Percentiles rank a stretch among this genome's conserved stretches.
These are phyloP conservation scores for Talaromyces sp. DNA, from an alignment of 2,329 filamentous ascomycete species.

Conservation along the genomic window DNA sequence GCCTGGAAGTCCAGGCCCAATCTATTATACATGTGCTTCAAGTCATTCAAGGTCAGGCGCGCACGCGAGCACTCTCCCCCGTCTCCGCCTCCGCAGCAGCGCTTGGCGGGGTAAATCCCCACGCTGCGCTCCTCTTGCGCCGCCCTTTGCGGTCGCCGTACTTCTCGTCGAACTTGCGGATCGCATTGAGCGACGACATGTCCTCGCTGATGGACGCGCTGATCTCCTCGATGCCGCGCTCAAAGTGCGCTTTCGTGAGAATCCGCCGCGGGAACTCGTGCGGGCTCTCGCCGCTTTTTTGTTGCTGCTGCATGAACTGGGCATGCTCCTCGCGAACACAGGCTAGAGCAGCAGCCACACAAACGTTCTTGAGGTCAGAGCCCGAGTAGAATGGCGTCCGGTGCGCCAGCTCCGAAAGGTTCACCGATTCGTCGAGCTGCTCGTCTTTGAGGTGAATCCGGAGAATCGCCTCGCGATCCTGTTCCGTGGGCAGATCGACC, in stretches of 20 bases:
- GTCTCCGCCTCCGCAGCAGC: conserved; percentile 22
- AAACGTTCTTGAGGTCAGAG: conserved; percentile 48
- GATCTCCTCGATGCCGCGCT: conserved; percentile 79
- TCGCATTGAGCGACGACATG: conserved; percentile 78
- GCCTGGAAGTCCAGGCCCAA: not conserved
- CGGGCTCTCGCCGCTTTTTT: conserved; percentile 26
- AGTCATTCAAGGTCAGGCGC: conserved; percentile 20
- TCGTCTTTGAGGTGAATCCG: conserved; percentile 46
- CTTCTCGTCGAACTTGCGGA: conserved; percentile 92
- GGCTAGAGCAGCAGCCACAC: conserved; percentile 44
- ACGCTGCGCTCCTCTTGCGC: conserved; percentile 52
- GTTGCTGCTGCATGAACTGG: conserved; percentile 28
- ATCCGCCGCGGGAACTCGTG: conserved; percentile 64
- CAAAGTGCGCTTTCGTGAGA: conserved; percentile 68
- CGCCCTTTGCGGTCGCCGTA: conserved; percentile 75
- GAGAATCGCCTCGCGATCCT: conserved; percentile 43
- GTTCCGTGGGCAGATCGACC: conserved; percentile 43
- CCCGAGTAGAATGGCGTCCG: conserved; percentile 46
- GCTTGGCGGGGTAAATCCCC: conserved; percentile 43
- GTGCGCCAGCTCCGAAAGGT: conserved; percentile 37
- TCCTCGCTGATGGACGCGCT: conserved; percentile 89
- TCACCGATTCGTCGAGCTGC: conserved; percentile 34
- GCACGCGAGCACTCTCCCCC: conserved; percentile 35
- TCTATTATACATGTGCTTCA: not conserved
- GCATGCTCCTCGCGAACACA: conserved; percentile 45